phyloP scores from a whole-genome alignment of 306 rosid genomes.

The Coriaria nepalensis region DNA sequence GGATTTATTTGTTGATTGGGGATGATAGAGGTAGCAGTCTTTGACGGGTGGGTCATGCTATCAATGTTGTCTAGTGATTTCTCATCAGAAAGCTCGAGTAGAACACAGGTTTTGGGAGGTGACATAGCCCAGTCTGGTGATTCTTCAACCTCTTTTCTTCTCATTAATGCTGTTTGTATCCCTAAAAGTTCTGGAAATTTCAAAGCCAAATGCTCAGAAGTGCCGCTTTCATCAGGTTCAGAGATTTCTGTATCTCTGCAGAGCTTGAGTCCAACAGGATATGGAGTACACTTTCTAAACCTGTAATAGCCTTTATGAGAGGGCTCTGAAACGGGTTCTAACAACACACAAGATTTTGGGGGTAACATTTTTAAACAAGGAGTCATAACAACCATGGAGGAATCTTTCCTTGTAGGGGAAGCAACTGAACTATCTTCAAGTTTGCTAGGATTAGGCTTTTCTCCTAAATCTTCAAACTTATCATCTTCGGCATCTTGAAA shows the following conservation, averaged over 20 bases:
- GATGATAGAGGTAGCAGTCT: conserved; percentile 5
- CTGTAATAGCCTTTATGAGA: conserved; percentile 19
- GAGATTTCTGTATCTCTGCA: conserved; percentile 32
- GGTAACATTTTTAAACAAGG: conserved; percentile 79
- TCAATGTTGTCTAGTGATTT: conserved; percentile 25
- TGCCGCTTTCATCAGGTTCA: conserved; percentile 28
- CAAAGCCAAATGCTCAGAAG: conserved; percentile 35
- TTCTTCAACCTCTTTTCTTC: conserved; percentile 36
- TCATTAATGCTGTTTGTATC: conserved; percentile 24
- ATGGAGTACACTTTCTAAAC: conserved; percentile 55
- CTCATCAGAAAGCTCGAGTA: conserved; percentile 59
- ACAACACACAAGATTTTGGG: conserved; percentile 75
- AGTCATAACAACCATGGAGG: conserved; percentile 49
- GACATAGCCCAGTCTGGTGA: conserved; percentile 75
- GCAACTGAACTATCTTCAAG: conserved; percentile 21
- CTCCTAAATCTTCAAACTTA: conserved; percentile 18
- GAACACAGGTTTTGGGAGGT: conserved; percentile 82
- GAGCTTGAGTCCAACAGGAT: conserved; percentile 49
- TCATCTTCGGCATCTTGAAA: conserved; percentile 21
- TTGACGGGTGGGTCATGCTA: conserved; percentile 6
- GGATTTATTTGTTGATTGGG: conserved; percentile 12
- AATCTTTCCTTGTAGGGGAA: conserved; percentile 32
- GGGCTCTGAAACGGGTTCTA: conserved; percentile 61
- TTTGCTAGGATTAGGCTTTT: conserved; percentile 31
- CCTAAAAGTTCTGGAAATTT: conserved; percentile 63